Conservation (phyloP, 2,329 filamentous ascomycete genomes). For the Alternaria solani region DNA sequence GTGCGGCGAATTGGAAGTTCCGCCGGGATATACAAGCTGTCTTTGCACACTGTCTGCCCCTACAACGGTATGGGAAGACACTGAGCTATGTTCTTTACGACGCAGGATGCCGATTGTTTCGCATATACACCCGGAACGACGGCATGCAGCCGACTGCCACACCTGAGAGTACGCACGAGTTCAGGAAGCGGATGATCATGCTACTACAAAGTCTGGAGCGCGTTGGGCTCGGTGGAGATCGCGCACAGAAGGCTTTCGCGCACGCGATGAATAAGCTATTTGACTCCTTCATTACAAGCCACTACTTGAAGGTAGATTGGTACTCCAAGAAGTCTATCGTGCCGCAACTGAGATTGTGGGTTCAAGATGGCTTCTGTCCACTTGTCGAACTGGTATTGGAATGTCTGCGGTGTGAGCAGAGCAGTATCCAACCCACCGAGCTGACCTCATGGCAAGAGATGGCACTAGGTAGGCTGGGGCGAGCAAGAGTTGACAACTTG, state of each 20-base stretch:
- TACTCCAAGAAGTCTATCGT: constrained; percentile 64
- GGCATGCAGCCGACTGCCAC: constrained; percentile 27
- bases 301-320: constrained; percentile 70
- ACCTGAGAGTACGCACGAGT: constrained; percentile 35
- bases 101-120: constrained; percentile 60
- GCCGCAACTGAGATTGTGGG: constrained; percentile 69
- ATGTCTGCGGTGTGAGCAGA: constrained; percentile 42
- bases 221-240: constrained; percentile 73
- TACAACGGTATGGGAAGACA: constrained; percentile 61
- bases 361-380: constrained; percentile 71
- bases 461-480: constrained; percentile 72
- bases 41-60: constrained; percentile 67
- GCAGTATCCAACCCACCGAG: constrained; percentile 49
- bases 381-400: constrained; percentile 69
- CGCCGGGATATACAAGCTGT: constrained; percentile 69
- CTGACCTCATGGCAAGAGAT: constrained; percentile 75
- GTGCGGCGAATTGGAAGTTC: constrained; percentile 57
- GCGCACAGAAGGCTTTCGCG: constrained; percentile 74
- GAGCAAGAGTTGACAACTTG: constrained; percentile 73
- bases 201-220: constrained; percentile 67
- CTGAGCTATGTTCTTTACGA: constrained; percentile 64
- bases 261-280: constrained; percentile 74
- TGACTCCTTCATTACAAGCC: constrained; percentile 67
- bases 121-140: constrained; percentile 44
- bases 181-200: constrained; percentile 62